A percentile compares a stretch with the other conserved stretches of the same genome.
phyloP scores from a whole-genome alignment of 805 yeast genomes.

The Lachancea mirantina region DNA sequence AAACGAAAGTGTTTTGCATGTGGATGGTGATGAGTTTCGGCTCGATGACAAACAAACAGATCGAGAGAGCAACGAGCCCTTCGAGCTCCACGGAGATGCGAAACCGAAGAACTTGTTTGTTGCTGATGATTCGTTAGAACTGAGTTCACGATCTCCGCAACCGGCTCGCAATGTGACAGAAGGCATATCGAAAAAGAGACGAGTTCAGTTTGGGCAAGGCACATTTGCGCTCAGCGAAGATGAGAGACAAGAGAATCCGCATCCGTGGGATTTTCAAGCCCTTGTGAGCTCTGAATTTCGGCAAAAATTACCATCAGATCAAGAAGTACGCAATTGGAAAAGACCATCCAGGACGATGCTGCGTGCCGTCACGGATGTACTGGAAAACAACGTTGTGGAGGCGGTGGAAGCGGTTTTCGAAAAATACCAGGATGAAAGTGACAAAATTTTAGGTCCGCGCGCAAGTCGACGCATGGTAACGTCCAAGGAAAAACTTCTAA shows the following conservation, averaged over 20 bases:
- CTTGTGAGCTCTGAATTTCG: slow-evolving; percentile 16
- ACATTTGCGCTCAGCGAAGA: slow-evolving; percentile 1
- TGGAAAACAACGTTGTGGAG: slow-evolving; percentile 20
- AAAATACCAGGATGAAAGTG: slow-evolving; percentile 18
- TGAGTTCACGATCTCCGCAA: too few relatives aligned
- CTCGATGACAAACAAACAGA: slow-evolving; percentile 1
- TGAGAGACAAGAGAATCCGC: slow-evolving; percentile 4
- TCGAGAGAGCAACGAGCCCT: not conserved
- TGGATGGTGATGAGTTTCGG: slow-evolving; percentile 9
- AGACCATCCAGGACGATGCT: slow-evolving; percentile 16
- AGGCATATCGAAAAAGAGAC: slow-evolving; percentile 5
- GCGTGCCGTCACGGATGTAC: slow-evolving; percentile 15
- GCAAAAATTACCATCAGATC: slow-evolving; percentile 16
- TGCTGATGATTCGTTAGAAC: slow-evolving; percentile 1
- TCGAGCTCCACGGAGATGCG: not conserved
- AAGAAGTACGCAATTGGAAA: slow-evolving; percentile 22
- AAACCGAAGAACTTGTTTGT: slow-evolving; percentile 4
- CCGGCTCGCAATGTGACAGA: too few relatives aligned
- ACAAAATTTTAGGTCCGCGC: slow-evolving; percentile 11
- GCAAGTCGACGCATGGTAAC: slow-evolving; percentile 12
- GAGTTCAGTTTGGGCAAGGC: slow-evolving; percentile 9
- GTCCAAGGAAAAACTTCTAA: slow-evolving; percentile 16
- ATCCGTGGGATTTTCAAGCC: slow-evolving; percentile 25
- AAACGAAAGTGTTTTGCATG: slow-evolving; percentile 7
- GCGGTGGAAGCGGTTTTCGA: slow-evolving; percentile 21